Evolutionary conservation across 1,284 basidiomycete genomes (phyloP), one percentile per base, ranked within the genome.

Genomic region (Apiotrichum gracile): DNA sequence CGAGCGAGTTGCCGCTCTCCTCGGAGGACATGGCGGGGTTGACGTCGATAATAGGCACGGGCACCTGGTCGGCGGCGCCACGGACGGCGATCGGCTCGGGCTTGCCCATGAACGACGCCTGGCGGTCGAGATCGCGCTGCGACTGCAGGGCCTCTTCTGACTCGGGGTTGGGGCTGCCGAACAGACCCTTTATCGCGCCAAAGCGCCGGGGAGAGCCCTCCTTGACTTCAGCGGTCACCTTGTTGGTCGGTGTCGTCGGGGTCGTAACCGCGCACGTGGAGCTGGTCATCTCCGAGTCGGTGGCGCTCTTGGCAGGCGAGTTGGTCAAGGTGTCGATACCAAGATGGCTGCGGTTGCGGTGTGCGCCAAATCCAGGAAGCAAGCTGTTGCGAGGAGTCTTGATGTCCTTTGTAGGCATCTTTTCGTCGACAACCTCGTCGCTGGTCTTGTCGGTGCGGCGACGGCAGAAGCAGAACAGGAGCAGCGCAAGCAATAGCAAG

Each of bases 401-500:
- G 7, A 40, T n/a, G 12, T 29, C 13, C 13, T 14, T 21, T 33
- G 65, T 24, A 3, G 26, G 27, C 47, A 62, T 50, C 68, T 43
- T 50, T 22, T 48, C 47, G 24, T 42, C 49, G 25, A 56, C 52
- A 4, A 27, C 12, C 8, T 17, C 1, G n/a, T 37, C 19, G 5
- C 4, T 14, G 4, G 10, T 16, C 43, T 56, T 54, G 26, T 60
- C 50, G 46, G 61, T 61, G 29, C 69, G 58, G 35, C 72, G 69
- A 39, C 66, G 62, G 57, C 69, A 69, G 61, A 70, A 74, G 63
- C 68, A 69, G 46, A 61, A 58, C 40, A 77, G 68, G 31, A 68
- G 39, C 1, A 75, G 58, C 7, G 67, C 55, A 14, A 70, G 48
- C 10, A 73, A 57, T 35, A 70, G 43, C 13, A 56, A 46, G n/a